These are phyloP conservation scores for Hordeum pubiflorum DNA, from an alignment of 202 grass and related monocot species.

Conservation along the genomic window DNA sequence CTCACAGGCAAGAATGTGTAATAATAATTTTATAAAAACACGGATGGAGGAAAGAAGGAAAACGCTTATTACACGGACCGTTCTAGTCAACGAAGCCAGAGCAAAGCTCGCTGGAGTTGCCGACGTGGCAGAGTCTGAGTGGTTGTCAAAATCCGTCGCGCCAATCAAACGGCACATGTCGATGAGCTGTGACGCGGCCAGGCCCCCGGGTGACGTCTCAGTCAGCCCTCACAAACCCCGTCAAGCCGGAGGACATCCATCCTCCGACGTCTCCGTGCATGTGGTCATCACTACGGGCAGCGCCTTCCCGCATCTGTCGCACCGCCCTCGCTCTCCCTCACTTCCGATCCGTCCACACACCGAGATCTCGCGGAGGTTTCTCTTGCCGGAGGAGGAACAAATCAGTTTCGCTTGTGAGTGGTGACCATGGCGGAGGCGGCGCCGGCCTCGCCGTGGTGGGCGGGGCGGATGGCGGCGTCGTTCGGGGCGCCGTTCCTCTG, in stretches of 20 bases:
- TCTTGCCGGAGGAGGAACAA: not conserved
- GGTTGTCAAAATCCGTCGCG: not conserved
- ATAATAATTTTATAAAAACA: too few species aligned
- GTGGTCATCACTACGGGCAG: not conserved
- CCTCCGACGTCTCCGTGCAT: not conserved
- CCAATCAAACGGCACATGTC: not conserved
- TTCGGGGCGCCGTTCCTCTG: constrained; percentile 64
- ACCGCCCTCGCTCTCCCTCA: not conserved
- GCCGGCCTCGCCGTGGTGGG: constrained; percentile 37
- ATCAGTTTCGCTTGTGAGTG: not conserved
- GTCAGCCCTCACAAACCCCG: not conserved
- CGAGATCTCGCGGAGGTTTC: not conserved
- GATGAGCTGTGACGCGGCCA: not conserved
- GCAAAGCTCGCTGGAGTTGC: not conserved
- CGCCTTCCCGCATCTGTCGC: not conserved
- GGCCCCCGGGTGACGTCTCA: not conserved
- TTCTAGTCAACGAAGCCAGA: too few species aligned
- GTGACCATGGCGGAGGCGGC: constrained; percentile 23
- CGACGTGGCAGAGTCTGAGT: not conserved
- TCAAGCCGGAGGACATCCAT: not conserved
- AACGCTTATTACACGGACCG: too few species aligned
- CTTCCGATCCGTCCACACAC: not conserved
- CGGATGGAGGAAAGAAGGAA: too few species aligned
- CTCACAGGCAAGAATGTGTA: too few species aligned
- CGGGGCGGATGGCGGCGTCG: constrained; percentile 34